Evolutionary conservation across 1,139 yeast species (phyloP), one percentile per base, ranked within the genome.

Genomic region (Hanseniaspora uvarum): DNA sequence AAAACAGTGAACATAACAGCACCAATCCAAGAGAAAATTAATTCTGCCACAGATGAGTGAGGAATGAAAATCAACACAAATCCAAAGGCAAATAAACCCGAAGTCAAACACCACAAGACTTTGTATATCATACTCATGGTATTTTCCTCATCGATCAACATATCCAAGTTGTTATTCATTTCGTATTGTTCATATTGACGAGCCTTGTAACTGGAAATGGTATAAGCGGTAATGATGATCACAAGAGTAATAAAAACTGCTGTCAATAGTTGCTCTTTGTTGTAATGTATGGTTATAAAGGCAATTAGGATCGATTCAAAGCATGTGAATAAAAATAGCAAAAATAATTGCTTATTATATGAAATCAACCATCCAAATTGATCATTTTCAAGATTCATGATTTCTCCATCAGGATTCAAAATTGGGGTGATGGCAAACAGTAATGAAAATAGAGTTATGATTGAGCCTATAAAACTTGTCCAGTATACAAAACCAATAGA

Each of bases 231-330:
- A 68, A 86, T 82, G 26, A 79, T 52, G 0, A 87, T 77, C 16
- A 84, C 69, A 28, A 78, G 67, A 0, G 96, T 87, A 55, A 87
- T 73, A 41, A 80, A 65, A 19, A 86, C 71, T 0, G 95, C 95
- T 63, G 85, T 81, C 26, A 86, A 66, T 3, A 88, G 81, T 23
- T 83, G 72, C 14, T 73, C 74, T 1, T 86, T 73, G 58, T 86
- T 86, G 55, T 79, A 79, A 46, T 81, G 66, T 12, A 87, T 72
- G 47, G 89, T 79, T 2, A 79, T 75, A 31, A 83, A 70, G 2
- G 95, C 94, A 34, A 88, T 70, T 5, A 80, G 74, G 64, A 84
- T 85, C 28, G 89, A 78, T 68, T 87, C 96, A 59, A 79, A 77
- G 0, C 83, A 49, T 0, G 96, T 87, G 67, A 87, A 87, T 0